Conservation (phyloP, 306 rosid species). For the Nissolia schottii region DNA sequence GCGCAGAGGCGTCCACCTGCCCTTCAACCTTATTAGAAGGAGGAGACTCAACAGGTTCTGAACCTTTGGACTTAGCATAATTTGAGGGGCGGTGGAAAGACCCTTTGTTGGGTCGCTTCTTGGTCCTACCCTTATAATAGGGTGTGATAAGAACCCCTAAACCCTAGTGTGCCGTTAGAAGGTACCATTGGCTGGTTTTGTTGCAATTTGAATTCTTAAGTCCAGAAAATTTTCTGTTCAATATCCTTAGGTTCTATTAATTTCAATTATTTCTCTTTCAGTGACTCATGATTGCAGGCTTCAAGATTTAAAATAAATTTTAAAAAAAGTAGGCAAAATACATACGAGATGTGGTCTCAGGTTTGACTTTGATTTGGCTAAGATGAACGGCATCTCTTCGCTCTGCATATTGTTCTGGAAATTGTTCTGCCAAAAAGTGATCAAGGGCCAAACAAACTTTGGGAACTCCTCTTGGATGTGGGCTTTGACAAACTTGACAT, state of each 20-base stretch:
- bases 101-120: too few species aligned
- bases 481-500: constrained; percentile 67
- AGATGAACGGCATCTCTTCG: constrained; percentile 46
- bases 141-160: too few species aligned
- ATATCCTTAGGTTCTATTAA: background rate
- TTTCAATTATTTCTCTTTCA: background rate
- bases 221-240: background rate
- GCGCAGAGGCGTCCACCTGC: too few species aligned
- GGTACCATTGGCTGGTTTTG: background rate
- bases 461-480: constrained; percentile 65
- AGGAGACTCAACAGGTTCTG: too few species aligned
- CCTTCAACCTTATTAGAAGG: too few species aligned
- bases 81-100: too few species aligned
- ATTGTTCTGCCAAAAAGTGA: constrained; percentile 53
- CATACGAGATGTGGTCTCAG: constrained; percentile 41
- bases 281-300: background rate
- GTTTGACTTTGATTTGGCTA: constrained; percentile 29
- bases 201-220: background rate
- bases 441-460: constrained; percentile 69
- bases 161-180: too few species aligned
- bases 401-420: constrained; percentile 58
- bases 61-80: too few species aligned
- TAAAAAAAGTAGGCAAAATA: constrained; percentile 8
- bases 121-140: too few species aligned
- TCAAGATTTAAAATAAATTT: background rate